Evolutionary conservation across 352 stramenopile species (phyloP), one percentile per base, ranked within the genome.

Genomic region (Thraustotheca clavata): DNA sequence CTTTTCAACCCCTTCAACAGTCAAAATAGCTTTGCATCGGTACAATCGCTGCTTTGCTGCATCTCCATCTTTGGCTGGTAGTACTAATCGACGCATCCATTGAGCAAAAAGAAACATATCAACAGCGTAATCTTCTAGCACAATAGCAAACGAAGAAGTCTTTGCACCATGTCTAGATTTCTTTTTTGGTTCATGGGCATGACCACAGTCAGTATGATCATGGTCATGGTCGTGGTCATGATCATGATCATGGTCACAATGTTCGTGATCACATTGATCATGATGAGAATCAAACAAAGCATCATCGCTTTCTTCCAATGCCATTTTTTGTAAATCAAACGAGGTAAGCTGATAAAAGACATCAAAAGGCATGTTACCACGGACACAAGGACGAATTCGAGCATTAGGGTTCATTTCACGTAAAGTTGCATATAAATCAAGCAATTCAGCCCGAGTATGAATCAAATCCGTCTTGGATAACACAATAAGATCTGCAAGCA

Each of bases 391-490:
- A n/a, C 72, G 48, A n/a, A 75, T 67, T 0, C 47, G 48, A 1
- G 67, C 70, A 16, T 40, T 63, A 0, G 66, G 43, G 49, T 74
- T 74, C 36, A 74, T 69, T 26, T 59, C 59, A 12, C 69, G 66
- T 39, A 74, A 36, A 24, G 43, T 49, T 20, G 54, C 22, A 26
- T 50, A 68, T 2, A 71, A 57, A 12, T 67, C 59, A 20, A 71
- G 57, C 29, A 54, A 46, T 9, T 54, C 41, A 22, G n/a, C 24
- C 22, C 35, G 57, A 2, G 24, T 43, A n/a, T 43, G 57, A 1
- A 98, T 91, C 31, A 98, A 76, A 74, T 99, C 95, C 40, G 93
- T 88, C 69, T 99, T 99, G 74, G 98, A 98, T 27, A 99, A 76
- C 34, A 98, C 55, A 69, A 99, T 89, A 22, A 93, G 91, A 73